Conservation (phyloP, 192 early-diverging fungal species). For the Piromyces finnis region DNA sequence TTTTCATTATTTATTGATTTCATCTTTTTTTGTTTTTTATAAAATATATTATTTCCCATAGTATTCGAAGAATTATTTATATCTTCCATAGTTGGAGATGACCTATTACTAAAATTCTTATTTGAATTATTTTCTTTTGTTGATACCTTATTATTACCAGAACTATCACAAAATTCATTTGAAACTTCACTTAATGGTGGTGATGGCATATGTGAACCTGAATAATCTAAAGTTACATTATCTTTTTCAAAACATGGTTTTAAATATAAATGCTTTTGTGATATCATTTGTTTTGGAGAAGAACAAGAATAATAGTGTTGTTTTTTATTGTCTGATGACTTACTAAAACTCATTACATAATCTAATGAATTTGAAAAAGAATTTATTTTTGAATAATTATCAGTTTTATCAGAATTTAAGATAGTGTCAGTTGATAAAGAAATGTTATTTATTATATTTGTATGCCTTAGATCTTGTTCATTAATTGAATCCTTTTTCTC, state of each 20-base stretch:
- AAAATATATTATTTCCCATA: no score
- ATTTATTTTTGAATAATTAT: neutral
- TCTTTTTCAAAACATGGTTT: neutral
- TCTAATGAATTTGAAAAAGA: neutral
- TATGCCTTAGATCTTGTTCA: neutral
- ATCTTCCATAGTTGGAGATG: no score
- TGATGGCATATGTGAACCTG: neutral
- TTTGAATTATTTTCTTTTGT: no score
- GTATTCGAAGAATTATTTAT: no score
- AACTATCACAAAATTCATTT: neutral
- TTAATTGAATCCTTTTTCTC: neutral
- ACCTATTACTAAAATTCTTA: no score
- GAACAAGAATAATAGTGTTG: neutral
- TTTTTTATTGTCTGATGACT: neutral
- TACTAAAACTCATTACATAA: neutral
- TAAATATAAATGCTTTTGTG: neutral
- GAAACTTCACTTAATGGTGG: neutral
- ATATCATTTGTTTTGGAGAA: neutral
- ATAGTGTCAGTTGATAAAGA: neutral
- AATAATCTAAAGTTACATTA: neutral
- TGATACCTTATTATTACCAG: no score
- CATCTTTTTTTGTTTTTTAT: no score
- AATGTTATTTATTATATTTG: neutral
- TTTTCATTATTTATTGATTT: no score
- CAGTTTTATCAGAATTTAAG: neutral